Evolutionary conservation across 257 asterid species (phyloP).

Genomic region (Mitragyna speciosa): DNA sequence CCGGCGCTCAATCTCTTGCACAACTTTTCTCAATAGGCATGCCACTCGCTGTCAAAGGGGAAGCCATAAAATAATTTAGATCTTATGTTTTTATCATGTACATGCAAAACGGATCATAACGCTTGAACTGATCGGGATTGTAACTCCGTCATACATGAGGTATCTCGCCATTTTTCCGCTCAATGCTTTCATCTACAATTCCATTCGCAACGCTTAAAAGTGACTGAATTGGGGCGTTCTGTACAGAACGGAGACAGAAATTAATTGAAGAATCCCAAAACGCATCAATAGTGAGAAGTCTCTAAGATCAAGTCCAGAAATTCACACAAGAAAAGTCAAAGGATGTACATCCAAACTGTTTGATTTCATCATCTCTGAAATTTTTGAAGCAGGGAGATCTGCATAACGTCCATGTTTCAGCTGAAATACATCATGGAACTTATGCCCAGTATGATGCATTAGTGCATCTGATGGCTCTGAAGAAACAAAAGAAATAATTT

Average conservation of each 20-base stretch:
- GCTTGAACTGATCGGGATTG: constrained; percentile 2
- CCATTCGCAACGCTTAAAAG: constrained; percentile 74
- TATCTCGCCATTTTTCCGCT: constrained; percentile 79
- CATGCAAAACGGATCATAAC: neutral
- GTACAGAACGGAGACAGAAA: constrained; percentile 25
- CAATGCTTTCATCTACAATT: constrained; percentile 82
- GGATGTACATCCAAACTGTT: constrained; percentile 82
- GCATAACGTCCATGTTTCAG: constrained; percentile 69
- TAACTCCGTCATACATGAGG: constrained; percentile 59
- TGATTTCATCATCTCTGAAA: constrained; percentile 88
- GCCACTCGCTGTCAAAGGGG: constrained; percentile 66
- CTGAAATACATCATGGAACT: constrained; percentile 83
- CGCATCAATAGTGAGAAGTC: neutral
- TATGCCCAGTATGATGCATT: constrained; percentile 55
- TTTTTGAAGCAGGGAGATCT: constrained; percentile 71
- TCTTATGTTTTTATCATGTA: neutral
- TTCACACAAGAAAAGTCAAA: constrained; percentile 13
- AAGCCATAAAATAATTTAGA: constrained; percentile 23
- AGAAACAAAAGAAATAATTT: neutral
- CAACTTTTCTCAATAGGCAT: constrained; percentile 75
- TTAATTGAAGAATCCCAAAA: neutral
- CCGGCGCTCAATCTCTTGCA: constrained; percentile 93
- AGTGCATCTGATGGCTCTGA: constrained; percentile 49
- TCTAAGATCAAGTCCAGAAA: constrained; percentile 2
- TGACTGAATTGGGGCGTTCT: constrained; percentile 98